Conservation (phyloP, 768 basidiomycete genomes). For the Tricholomella constricta region DNA sequence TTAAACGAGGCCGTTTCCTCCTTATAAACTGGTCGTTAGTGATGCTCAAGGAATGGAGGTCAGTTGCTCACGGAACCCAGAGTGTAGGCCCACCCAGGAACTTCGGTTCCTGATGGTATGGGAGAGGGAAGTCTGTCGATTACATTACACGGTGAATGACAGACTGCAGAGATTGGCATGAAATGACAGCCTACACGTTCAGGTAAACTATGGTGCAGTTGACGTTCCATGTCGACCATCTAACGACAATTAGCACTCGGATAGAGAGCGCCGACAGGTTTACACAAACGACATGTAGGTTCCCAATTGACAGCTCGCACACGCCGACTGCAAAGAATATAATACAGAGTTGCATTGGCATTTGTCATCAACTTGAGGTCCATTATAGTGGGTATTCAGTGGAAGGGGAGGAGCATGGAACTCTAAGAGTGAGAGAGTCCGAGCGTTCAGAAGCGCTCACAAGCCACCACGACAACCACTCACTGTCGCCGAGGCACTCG, state of each 20-base stretch:
- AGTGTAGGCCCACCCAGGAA: slow-evolving; percentile 5
- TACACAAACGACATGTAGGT: slow-evolving; percentile 10
- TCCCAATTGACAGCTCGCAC: slow-evolving; percentile 30
- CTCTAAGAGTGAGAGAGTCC: slow-evolving; percentile 1
- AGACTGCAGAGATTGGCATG: background rate
- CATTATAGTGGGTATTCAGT: slow-evolving; percentile 12
- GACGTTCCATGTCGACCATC: slow-evolving; percentile 16
- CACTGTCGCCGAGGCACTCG: slow-evolving; percentile 5
- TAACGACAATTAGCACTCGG: background rate
- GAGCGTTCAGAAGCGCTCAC: background rate
- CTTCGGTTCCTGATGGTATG: slow-evolving; percentile 2
- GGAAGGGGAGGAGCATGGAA: slow-evolving; percentile 8
- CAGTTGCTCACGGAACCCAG: background rate
- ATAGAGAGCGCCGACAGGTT: background rate
- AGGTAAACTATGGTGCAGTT: slow-evolving; percentile 14
- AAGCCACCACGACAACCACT: background rate
- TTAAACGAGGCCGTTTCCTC: background rate
- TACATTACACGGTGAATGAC: background rate
- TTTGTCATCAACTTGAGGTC: slow-evolving; percentile 13
- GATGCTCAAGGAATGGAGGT: background rate
- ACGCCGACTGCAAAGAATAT: slow-evolving; percentile 34
- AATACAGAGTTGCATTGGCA: slow-evolving; percentile 35
- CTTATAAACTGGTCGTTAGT: background rate
- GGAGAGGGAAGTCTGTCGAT: background rate
- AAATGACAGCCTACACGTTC: slow-evolving; percentile 5